Base-by-base conservation (phyloP, 1,139 yeast genomes). In the Oligophagozyma castellii region DNA sequence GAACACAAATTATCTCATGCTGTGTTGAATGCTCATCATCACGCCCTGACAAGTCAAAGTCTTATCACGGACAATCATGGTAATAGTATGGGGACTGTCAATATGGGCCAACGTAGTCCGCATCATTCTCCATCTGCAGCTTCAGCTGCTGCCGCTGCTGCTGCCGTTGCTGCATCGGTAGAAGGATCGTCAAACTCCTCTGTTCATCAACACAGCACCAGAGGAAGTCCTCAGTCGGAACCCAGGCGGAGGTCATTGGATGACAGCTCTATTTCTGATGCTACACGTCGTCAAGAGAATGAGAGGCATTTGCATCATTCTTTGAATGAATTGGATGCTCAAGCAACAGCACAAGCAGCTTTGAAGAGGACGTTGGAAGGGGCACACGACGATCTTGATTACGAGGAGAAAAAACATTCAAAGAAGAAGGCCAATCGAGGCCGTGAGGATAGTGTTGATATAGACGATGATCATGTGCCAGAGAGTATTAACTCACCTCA, bases 271-370 rank as follows among this genome's bases (percentile, higher is more conserved):
- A n/a, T n/a, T n/a, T n/a, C n/a, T n/a, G n/a, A n/a, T n/a, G n/a
- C n/a, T n/a, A n/a, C n/a, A n/a, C n/a, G n/a, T n/a, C n/a, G n/a
- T n/a, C n/a, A n/a, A n/a, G n/a, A n/a, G n/a, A n/a, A n/a, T n/a
- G n/a, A n/a, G n/a, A n/a, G n/a, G n/a, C n/a, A n/a, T n/a, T n/a
- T n/a, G n/a, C 20, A 18, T 18, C 8, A 18, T 7, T 7, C 10
- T 7, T 18, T 18, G 20, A 18, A 10, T 18, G 20, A 18, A 10
- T 18, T 18, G 20, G 20, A 18, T 10, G 20, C 20, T 7, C 20
- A 18, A 18, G 20, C 20, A 7, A 10, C 20, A 18, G 47, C 44
- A 3, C 48, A 46, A 14, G 50, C 48, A 11, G 51, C 52, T 14
- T 34, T 36, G 25, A 43, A 34, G 31, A 36, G 34, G 26, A 14